A percentile compares a stretch with the other conserved stretches of the same genome.
phyloP scores from a whole-genome alignment of 768 basidiomycete genomes.

The Serendipita sp. region DNA sequence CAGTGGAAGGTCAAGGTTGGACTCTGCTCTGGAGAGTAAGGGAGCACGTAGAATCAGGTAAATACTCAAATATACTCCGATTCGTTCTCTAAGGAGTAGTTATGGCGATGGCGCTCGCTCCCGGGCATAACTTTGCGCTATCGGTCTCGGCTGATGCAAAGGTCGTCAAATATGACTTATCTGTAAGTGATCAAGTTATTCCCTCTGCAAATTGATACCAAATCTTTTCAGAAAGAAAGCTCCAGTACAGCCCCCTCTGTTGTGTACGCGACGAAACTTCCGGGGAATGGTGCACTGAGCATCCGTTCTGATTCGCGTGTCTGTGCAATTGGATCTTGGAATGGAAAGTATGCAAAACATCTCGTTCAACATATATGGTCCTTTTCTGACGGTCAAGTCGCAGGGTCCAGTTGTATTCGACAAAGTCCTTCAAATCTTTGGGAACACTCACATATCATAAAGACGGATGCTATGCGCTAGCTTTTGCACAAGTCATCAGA shows the following conservation, averaged over 20 bases:
- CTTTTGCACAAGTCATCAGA: slow-evolving; percentile 34
- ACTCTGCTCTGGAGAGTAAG: slow-evolving; percentile 47
- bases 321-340: slow-evolving; percentile 87
- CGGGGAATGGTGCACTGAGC: slow-evolving; percentile 64
- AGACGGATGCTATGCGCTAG: slow-evolving; percentile 51
- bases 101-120: slow-evolving; percentile 70
- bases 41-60: slow-evolving; percentile 58
- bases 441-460: slow-evolving; percentile 78
- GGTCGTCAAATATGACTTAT: slow-evolving; percentile 16
- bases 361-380: background rate
- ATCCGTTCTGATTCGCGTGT: slow-evolving; percentile 61
- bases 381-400: background rate
- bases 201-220: background rate
- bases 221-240: background rate
- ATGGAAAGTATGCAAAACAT: slow-evolving; percentile 48
- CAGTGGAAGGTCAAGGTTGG: slow-evolving; percentile 63
- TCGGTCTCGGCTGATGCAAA: slow-evolving; percentile 74
- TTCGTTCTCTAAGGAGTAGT: slow-evolving; percentile 27
- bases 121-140: slow-evolving; percentile 40
- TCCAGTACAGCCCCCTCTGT: slow-evolving; percentile 12
- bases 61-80: slow-evolving; percentile 10
- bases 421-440: slow-evolving; percentile 61
- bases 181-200: slow-evolving; percentile 8
- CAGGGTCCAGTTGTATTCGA: slow-evolving; percentile 72
- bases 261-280: slow-evolving; percentile 42